These are phyloP conservation scores for Septoria petroselini DNA, from an alignment of 2,329 filamentous ascomycete species.

Conservation along the genomic window DNA sequence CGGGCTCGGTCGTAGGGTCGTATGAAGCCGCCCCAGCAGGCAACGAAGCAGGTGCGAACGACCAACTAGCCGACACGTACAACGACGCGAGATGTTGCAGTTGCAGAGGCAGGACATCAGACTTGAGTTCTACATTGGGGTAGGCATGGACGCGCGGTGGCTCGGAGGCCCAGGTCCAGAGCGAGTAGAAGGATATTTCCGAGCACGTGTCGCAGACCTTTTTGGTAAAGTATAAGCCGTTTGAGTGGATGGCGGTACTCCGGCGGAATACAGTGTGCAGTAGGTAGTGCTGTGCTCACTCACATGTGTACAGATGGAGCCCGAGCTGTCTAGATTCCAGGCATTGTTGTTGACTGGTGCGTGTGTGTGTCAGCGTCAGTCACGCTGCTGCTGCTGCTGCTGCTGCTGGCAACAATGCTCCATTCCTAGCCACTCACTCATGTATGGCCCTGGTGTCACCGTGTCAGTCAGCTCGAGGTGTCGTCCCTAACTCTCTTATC, in stretches of 20 bases:
- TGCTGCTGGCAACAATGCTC: background rate
- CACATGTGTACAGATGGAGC: slow-evolving; percentile 20
- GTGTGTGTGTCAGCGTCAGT: too few species aligned
- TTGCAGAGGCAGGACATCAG: slow-evolving; percentile 17
- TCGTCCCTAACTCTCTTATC: background rate
- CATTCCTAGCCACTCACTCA: slow-evolving; percentile 1
- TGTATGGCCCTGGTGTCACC: slow-evolving; percentile 12
- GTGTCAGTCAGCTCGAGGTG: background rate
- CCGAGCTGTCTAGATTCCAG: slow-evolving; percentile 21
- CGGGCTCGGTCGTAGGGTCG: slow-evolving; percentile 15
- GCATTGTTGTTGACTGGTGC: slow-evolving; percentile 22
- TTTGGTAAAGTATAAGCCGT: too few species aligned
- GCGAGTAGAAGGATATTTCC: slow-evolving; percentile 11
- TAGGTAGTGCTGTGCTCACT: background rate
- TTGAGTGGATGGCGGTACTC: too few species aligned
- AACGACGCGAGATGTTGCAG: slow-evolving; percentile 13
- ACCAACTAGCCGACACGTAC: slow-evolving; percentile 18
- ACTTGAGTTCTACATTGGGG: slow-evolving; percentile 21
- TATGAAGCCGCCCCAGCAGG: slow-evolving; percentile 6
- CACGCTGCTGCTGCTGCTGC: too few species aligned
- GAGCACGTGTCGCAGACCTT: slow-evolving; percentile 10
- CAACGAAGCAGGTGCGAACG: slow-evolving; percentile 18
- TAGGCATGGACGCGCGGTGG: slow-evolving; percentile 19
- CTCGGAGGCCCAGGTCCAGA: slow-evolving; percentile 20
- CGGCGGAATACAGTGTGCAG: background rate